Evolutionary conservation across 1,284 basidiomycete genomes (phyloP), one percentile per base, ranked within the genome.

Genomic region (Cutaneotrichosporon sp.): DNA sequence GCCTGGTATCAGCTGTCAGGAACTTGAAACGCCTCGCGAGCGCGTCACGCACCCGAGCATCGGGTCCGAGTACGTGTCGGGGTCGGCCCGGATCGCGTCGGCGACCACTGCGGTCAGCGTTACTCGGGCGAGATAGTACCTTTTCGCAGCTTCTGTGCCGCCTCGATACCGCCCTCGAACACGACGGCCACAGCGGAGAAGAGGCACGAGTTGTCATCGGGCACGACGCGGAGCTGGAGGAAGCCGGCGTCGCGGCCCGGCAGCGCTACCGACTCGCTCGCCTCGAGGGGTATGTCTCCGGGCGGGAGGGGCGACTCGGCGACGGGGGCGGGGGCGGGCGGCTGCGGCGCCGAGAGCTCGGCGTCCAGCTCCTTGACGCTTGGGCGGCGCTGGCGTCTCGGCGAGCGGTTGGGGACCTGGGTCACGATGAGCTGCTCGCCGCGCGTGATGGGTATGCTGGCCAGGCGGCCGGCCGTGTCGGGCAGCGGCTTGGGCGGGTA

Each of bases 191-290:
- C 82, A 2, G 92, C 87, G 5, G 89, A 89, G 80, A 97, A 97
- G 38, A 97, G 81, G 77, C 94, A 97, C 4, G 91, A 91, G 69
- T 95, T 97, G 79, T 95, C 92, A 72, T 95, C 92, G 14, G 92
- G 92, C 10, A 95, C 91, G 58, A 92, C 83, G 85, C 92, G 65
- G n/a, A 77, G 67, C 49, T 68, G 63, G 20, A 74, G 64, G 38
- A 51, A 74, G 10, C 74, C 77, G 1, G 86, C 86, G 54, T 77
- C 74, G 51, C 84, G 82, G 43, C 79, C 74, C 31, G 76, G 79
- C 36, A 78, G 42, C 31, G 67, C 56, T 8, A 78, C 69, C 29
- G 67, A 68, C 16, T 75, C 67, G 22, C 55, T 33, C 53, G 50
- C 61, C 60, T 69, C 70, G 43, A 65, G 52, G 11, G 67, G 65